Percentiles rank a stretch among this genome's conserved stretches.
phyloP scores from a whole-genome alignment of 495 filamentous ascomycete species.

The Neurospora sublineolata region DNA sequence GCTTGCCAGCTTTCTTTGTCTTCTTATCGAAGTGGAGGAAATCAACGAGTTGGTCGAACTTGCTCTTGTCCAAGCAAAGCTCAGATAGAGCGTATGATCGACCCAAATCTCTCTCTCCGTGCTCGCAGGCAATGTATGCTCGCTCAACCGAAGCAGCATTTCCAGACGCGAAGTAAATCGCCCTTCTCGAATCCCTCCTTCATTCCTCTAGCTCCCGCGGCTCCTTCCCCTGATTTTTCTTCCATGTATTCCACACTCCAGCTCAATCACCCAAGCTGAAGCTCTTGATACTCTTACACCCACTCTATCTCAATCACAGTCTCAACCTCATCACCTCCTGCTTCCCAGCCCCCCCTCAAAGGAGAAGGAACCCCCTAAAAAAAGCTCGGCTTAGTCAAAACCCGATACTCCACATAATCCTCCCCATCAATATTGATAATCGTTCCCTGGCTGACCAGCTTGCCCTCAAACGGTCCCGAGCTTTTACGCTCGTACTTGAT shows the following conservation, averaged over 20 bases:
- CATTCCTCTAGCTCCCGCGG: not conserved
- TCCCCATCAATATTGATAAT: constrained; percentile 47
- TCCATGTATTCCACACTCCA: not conserved
- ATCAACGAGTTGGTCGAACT: not conserved
- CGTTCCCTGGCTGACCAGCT: constrained; percentile 38
- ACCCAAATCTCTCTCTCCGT: not conserved
- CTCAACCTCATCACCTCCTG: not conserved
- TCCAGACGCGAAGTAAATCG: not conserved
- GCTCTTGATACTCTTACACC: not conserved
- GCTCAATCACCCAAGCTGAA: not conserved
- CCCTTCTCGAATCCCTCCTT: not conserved
- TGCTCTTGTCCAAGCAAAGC: not conserved
- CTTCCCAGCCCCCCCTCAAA: not conserved
- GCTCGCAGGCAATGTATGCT: not conserved
- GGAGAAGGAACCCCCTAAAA: constrained; percentile 12
- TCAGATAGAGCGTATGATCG: not conserved
- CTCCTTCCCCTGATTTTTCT: not conserved
- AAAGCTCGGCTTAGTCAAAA: constrained; percentile 43
- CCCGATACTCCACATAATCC: constrained; percentile 46
- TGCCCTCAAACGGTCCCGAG: constrained; percentile 40
- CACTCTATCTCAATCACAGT: not conserved
- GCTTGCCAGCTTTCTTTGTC: not conserved
- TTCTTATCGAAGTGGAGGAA: not conserved
- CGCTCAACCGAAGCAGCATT: not conserved
- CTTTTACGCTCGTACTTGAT: constrained; percentile 45